Conservation (phyloP, 2,329 filamentous ascomycete genomes). For the Fusarium sterilihyphosum region DNA sequence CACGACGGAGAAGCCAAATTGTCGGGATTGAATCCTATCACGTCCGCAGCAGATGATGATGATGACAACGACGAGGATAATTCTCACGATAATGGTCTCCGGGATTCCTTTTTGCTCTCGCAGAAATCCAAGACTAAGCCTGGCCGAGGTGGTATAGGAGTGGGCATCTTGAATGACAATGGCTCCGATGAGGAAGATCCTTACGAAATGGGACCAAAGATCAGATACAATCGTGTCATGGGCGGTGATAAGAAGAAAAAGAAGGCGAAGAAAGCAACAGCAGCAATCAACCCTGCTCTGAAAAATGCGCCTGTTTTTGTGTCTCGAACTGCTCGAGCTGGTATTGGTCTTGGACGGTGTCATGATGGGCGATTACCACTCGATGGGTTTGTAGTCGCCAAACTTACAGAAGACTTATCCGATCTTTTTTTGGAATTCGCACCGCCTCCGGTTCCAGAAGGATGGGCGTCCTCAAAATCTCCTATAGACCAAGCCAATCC, state of each 20-base stretch:
- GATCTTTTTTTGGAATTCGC: constrained; percentile 57
- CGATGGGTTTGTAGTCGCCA: constrained; percentile 80
- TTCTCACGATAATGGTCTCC: constrained; percentile 30
- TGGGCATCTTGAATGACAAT: constrained; percentile 90
- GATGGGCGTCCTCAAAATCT: constrained; percentile 75
- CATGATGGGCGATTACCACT: constrained; percentile 85
- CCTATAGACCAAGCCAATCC: constrained; percentile 2
- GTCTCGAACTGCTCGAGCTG: constrained; percentile 61
- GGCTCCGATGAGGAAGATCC: constrained; percentile 96
- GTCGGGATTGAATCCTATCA: constrained; percentile 46
- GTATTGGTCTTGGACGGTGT: constrained; percentile 66
- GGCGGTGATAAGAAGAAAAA: constrained; percentile 86
- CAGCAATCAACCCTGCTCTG: constrained; percentile 70
- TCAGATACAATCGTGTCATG: constrained; percentile 85
- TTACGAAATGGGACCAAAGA: constrained; percentile 89
- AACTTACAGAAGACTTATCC: constrained; percentile 54
- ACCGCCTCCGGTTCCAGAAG: constrained; percentile 74
- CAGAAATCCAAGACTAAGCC: constrained; percentile 63
- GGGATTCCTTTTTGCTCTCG: constrained; percentile 29
- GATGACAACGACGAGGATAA: constrained; percentile 55
- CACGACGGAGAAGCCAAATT: constrained; percentile 69
- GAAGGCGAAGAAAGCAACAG: constrained; percentile 62
- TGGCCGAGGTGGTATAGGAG: constrained; percentile 77
- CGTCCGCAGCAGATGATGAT: constrained; percentile 43
- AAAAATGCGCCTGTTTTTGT: constrained; percentile 78